These are phyloP conservation scores for Epichloe typhina DNA, from an alignment of 2,329 filamentous ascomycete species.

Conservation along the genomic window DNA sequence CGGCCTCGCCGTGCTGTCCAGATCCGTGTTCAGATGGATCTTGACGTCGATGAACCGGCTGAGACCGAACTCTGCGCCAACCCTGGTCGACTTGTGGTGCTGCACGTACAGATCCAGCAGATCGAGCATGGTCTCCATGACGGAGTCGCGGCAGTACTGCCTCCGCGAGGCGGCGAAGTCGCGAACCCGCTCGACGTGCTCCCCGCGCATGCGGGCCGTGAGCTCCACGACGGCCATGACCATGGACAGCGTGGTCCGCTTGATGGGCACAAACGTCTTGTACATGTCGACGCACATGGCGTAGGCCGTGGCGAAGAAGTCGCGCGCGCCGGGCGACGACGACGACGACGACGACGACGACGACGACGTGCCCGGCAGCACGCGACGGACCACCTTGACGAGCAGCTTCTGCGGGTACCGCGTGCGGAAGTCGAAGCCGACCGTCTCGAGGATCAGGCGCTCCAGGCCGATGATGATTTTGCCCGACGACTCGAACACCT, in stretches of 20 bases:
- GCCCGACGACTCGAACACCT: constrained; percentile 69
- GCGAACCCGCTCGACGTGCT: constrained; percentile 36
- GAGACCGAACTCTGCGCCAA: constrained; percentile 59
- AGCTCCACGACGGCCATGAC: constrained; percentile 73
- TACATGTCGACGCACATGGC: constrained; percentile 80
- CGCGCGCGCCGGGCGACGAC: constrained; percentile 8
- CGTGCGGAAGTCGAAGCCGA: constrained; percentile 86
- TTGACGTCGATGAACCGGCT: constrained; percentile 76
- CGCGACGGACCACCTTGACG: constrained; percentile 59
- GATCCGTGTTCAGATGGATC: constrained; percentile 74
- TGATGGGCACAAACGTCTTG: constrained; percentile 83
- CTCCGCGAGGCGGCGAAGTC: constrained; percentile 35
- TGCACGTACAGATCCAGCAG: constrained; percentile 87
- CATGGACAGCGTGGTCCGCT: constrained; percentile 78
- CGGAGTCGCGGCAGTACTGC: constrained; percentile 32
- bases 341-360: background rate
- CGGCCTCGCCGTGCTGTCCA: constrained; percentile 46
- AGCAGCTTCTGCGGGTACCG: constrained; percentile 77
- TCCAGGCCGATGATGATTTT: constrained; percentile 82
- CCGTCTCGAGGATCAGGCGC: constrained; percentile 81
- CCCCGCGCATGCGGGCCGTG: constrained; percentile 53
- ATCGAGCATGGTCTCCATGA: constrained; percentile 74
- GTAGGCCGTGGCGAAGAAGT: constrained; percentile 58
- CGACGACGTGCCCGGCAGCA: constrained; percentile 31
- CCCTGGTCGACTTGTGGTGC: constrained; percentile 58